phyloP scores from a whole-genome alignment of 2,329 filamentous ascomycete species.

The Aspergillus tamarii region DNA sequence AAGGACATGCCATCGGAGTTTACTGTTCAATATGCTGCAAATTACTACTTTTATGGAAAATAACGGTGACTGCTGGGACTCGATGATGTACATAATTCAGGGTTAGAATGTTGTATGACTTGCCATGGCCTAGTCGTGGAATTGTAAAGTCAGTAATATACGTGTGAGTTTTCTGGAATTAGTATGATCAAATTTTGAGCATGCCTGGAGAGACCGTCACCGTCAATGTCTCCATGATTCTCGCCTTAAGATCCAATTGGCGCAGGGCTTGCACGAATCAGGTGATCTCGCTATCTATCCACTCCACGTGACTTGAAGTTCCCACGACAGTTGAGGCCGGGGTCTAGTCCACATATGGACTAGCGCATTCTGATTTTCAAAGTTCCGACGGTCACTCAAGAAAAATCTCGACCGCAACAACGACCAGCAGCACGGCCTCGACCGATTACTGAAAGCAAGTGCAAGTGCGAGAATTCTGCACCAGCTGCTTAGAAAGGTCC shows the following conservation, averaged over 20 bases:
- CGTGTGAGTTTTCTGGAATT: neutral
- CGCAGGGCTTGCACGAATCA: constrained; percentile 29
- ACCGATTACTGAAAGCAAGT: constrained; percentile 34
- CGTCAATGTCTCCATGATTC: neutral
- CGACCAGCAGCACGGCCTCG: constrained; percentile 41
- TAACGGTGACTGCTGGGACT: constrained; percentile 16
- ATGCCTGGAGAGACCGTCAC: neutral
- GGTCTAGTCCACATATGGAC: constrained; percentile 27
- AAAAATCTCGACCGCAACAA: constrained; percentile 45
- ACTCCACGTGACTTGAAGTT: constrained; percentile 26
- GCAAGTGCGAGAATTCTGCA: constrained; percentile 27
- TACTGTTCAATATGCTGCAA: constrained; percentile 76
- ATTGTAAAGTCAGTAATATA: neutral
- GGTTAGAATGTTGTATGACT: neutral
- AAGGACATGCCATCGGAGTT: constrained; percentile 65
- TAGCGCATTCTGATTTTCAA: constrained; percentile 45
- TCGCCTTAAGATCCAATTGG: constrained; percentile 13
- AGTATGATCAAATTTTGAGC: neutral
- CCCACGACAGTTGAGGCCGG: constrained; percentile 22
- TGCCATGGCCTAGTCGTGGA: neutral
- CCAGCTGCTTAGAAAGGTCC: constrained; percentile 26
- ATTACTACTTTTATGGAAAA: constrained; percentile 68
- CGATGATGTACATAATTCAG: neutral
- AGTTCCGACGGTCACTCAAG: constrained; percentile 39
- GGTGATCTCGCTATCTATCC: constrained; percentile 31